phyloP scores from a whole-genome alignment of 257 asterid species.

The Cinchona pubescens region DNA sequence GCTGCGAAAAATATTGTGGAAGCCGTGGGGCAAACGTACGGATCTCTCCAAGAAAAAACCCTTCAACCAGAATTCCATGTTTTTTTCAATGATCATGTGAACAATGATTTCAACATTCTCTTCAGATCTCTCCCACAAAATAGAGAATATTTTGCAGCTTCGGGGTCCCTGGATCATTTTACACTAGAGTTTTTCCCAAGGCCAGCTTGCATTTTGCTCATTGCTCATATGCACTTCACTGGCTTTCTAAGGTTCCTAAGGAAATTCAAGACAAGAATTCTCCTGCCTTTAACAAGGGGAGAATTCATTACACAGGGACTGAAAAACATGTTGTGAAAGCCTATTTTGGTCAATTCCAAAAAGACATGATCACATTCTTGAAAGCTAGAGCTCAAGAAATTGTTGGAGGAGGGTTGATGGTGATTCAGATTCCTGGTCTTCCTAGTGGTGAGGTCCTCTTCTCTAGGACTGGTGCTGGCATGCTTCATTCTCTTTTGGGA shows the following conservation, averaged over 20 bases:
- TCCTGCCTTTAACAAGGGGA: conserved; percentile 37
- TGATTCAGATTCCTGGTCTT: conserved; percentile 34
- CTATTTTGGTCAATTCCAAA: conserved; percentile 21
- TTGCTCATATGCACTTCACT: conserved; percentile 38
- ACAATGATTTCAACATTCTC: conserved; percentile 49
- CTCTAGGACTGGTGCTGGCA: conserved; percentile 19
- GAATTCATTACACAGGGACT: conserved; percentile 32
- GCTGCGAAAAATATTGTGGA: conserved; percentile 39
- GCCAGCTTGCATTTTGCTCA: conserved; percentile 29
- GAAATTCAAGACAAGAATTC: conserved; percentile 16
- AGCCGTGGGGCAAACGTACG: conserved; percentile 19
- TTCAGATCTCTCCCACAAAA: conserved; percentile 23
- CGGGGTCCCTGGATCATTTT: conserved; percentile 45
- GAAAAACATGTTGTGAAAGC: conserved; percentile 28
- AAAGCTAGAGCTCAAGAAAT: conserved; percentile 36
- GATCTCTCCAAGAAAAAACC: background rate
- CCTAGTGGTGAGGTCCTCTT: conserved; percentile 26
- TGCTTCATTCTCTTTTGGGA: conserved; percentile 37
- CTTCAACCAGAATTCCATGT: conserved; percentile 35
- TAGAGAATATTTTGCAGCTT: conserved; percentile 21
- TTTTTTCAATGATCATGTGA: conserved; percentile 30
- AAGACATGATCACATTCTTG: conserved; percentile 32
- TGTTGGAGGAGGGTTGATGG: conserved; percentile 33
- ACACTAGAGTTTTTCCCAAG: conserved; percentile 28
- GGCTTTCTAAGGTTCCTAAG: conserved; percentile 38